Evolutionary conservation across 1,284 basidiomycete species (phyloP), one percentile per base, ranked within the genome.

Genomic region (Tylopilus microsporus): DNA sequence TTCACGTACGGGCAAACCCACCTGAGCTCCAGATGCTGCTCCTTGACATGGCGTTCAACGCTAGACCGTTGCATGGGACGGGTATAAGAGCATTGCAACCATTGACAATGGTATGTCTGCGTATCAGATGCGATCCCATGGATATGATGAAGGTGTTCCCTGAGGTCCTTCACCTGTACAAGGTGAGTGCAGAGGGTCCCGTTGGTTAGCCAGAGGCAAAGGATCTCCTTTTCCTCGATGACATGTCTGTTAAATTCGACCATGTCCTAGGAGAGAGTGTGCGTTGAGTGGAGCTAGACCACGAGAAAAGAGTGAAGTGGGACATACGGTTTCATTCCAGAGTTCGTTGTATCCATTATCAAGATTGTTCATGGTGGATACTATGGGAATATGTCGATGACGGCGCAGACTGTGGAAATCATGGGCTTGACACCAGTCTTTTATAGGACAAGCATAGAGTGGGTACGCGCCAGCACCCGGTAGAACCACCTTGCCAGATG

Each of bases 61-160:
- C 62, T 58, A 1, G 61, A 9, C 30, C 15, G 59, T 42, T 0
- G 49, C 65, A 67, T 65, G 13, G 3, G 0, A 42, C 64, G 69
- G 7, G 1, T 50, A 12, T 42, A 0, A 32, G 30, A 6, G 30
- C 30, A 32, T 32, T 32, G 6, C 30, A 32, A 32, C 67, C 67
- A 66, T 10, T 1, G 37, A 39, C 67, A 66, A 0, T 1, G 15
- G n/a, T 69, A 66, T 5, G 0, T 0, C 15, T 42, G 45, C 19
- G 15, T 11, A 30, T 64, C 55, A 0, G 43, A 48, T 0, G 15
- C 30, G 21, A 66, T 2, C 1, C 56, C 64, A 15, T 69, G 67
- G 0, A 0, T 19, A 2, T 39, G 3, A 2, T 52, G 15, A 6
- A 69, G 25, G 5, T 66, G 65, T 8, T 0, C 3, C 9, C 2